A percentile compares a stretch with the other conserved stretches of the same genome.
Conservation (phyloP, 805 yeast species). For the Yarrowia osloensis region DNA sequence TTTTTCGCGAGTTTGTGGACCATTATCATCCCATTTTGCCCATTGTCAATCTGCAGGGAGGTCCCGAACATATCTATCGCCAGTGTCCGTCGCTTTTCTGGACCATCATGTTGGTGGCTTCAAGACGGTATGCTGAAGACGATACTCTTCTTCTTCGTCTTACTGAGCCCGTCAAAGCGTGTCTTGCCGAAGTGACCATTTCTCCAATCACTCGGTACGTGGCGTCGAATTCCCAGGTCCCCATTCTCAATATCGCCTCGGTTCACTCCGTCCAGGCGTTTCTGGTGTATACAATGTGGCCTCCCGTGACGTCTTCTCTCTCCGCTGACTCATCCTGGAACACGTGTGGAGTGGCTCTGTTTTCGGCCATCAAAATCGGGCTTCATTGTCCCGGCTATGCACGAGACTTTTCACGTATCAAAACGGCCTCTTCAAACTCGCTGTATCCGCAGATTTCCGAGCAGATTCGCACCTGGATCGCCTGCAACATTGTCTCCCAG, state of each 20-base stretch:
- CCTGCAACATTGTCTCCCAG: constrained; percentile 88
- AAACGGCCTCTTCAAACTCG: constrained; percentile 45
- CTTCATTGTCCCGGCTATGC: constrained; percentile 76
- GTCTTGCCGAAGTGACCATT: constrained; percentile 83
- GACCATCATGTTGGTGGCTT: constrained; percentile 85
- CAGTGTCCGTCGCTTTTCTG: constrained; percentile 89
- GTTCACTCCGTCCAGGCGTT: constrained; percentile 95
- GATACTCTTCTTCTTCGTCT: constrained; percentile 55
- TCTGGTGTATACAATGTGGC: constrained; percentile 88
- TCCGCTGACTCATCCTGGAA: constrained; percentile 97
- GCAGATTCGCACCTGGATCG: constrained; percentile 89
- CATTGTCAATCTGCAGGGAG: constrained; percentile 75
- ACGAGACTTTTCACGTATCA: constrained; percentile 48
- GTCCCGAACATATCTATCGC: constrained; percentile 77
- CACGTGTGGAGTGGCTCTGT: constrained; percentile 88
- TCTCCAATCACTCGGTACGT: constrained; percentile 81
- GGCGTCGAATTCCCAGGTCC: constrained; percentile 63
- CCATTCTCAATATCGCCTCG: constrained; percentile 81
- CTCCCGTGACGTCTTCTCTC: constrained; percentile 89
- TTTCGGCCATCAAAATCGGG: constrained; percentile 91
- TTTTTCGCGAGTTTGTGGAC: constrained; percentile 70
- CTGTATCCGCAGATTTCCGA: constrained; percentile 54
- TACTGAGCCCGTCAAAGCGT: constrained; percentile 69
- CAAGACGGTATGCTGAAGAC: constrained; percentile 57
- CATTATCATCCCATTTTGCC: constrained; percentile 85